Base-by-base conservation (phyloP, 1,284 basidiomycete genomes). In the Dichomitus squalens region DNA sequence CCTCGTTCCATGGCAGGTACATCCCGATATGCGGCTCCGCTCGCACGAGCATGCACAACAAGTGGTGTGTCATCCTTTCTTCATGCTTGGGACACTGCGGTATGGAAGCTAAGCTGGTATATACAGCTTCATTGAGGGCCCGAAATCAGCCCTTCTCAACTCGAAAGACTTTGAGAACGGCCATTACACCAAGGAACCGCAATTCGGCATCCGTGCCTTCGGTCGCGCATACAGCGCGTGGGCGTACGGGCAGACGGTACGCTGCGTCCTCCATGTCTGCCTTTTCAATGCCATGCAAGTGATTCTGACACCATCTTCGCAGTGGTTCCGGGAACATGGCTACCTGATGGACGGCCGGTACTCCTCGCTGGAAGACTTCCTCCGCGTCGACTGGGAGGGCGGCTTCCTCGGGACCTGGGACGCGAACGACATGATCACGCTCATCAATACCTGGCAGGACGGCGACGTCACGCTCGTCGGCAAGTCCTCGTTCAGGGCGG, bases 11-110 rank as follows among this genome's bases (percentile, higher is more conserved):
- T 31, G 3, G 16, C 35, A 69, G 83, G 71, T 83, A 80, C 64
- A 71, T 85, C 46, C 65, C 69, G 25, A 75, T 86, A 34, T 85
- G 84, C 53, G 82, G 83, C 21, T 85, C 84, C 9, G 85, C 84
- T 7, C 78, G 82, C 49, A 86, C 84, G 3, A 85, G 83, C 64
- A 79, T 77, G 20, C 84, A 86, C 64, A 87, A 86, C 64, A 73
- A 79, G 72, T 83, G 82, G 84, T 82, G 54, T n/a, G 73, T 59
- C 18, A 34, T 7, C 43, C 11, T 25, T 23, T 38, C 44, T 29
- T 33, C 43, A 2, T 11, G 12, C 21, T 7, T 7, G 8, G 7
- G 21, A 12, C 33, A 12, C 11, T n/a, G 21, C 5, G 4, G 2
- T 4, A 8, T 16, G 31, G 38, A 9, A 20, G 18, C 31, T 29